Base-by-base conservation (phyloP, 495 filamentous ascomycete genomes). In the Penicillium argentinense region DNA sequence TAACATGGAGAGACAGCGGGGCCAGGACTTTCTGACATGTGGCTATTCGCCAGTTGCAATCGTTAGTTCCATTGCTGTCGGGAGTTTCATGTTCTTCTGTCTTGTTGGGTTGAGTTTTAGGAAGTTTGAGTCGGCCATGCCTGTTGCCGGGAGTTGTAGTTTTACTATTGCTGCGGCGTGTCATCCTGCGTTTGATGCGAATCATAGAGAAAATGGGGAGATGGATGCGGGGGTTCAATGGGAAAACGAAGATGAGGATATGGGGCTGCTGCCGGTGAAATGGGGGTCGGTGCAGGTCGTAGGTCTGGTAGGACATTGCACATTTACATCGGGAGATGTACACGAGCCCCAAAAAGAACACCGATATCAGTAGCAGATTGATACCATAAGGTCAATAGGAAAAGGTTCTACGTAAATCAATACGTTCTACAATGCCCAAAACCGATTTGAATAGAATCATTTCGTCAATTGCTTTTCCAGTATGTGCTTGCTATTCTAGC, bases 401-500 rank as follows among this genome's bases (percentile, higher is more conserved):
- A n/a, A n/a, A n/a, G n/a, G n/a, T n/a, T n/a, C n/a, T n/a, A n/a
- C n/a, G n/a, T n/a, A n/a, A n/a, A n/a, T n/a, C n/a, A n/a, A n/a
- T n/a, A n/a, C n/a, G n/a, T n/a, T n/a, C n/a, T n/a, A n/a, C n/a
- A n/a, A n/a, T n/a, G n/a, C n/a, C n/a, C n/a, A n/a, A n/a, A 18
- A 36, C 33, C 33, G 17, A 36, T 19, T 8, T 36, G 21, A 36
- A 26, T 39, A 22, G 29, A 28, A 24, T 51, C 47, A 51, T 54
- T 51, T 58, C 47, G 38, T 63, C 49, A 53, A 65, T 62, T 71
- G 52, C 53, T 64, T 64, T 66, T 66, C 61, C 57, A 67, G 49
- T 71, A 73, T 70, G 67, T 72, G 67, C 65, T 62, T 72, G 67
- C 65, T 63, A 65, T 57, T 68, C 51, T 53, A 54, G 56, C 57